Evolutionary conservation across 2,329 filamentous ascomycete species (phyloP).

Genomic region (Trichoderma citrinoviride): DNA sequence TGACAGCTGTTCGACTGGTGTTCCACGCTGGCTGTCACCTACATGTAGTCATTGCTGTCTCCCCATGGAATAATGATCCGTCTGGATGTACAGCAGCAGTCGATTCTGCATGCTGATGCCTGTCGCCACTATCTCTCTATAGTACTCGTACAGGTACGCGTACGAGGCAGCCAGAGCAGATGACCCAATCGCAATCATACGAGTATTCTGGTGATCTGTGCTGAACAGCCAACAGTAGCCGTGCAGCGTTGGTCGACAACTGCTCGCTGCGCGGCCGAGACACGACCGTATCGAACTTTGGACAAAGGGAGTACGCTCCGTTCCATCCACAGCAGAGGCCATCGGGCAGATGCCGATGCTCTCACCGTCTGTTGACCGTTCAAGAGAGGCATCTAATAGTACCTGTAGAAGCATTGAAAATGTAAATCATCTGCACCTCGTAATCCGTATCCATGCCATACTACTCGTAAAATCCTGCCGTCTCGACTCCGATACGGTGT

Average conservation of each 20-base stretch:
- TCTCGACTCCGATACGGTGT: background rate
- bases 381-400: background rate
- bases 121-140: slow-evolving; percentile 5
- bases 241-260: too few species aligned
- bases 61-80: background rate
- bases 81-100: background rate
- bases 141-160: background rate
- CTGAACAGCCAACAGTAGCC: background rate
- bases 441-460: slow-evolving; percentile 2
- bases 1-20: background rate
- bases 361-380: background rate
- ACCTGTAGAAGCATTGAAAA: too few species aligned
- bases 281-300: background rate
- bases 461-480: too few species aligned
- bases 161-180: background rate
- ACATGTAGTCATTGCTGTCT: too few species aligned
- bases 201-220: too few species aligned
- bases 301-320: background rate
- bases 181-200: background rate
- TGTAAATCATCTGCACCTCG: background rate
- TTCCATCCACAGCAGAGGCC: background rate
- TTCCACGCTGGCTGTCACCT: background rate
- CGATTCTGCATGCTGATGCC: background rate
- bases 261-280: background rate
- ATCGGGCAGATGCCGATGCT: background rate